Evolutionary conservation across 805 yeast genomes (phyloP), one percentile per base, ranked within the genome.

Genomic region (Hanseniaspora mollemarum): DNA sequence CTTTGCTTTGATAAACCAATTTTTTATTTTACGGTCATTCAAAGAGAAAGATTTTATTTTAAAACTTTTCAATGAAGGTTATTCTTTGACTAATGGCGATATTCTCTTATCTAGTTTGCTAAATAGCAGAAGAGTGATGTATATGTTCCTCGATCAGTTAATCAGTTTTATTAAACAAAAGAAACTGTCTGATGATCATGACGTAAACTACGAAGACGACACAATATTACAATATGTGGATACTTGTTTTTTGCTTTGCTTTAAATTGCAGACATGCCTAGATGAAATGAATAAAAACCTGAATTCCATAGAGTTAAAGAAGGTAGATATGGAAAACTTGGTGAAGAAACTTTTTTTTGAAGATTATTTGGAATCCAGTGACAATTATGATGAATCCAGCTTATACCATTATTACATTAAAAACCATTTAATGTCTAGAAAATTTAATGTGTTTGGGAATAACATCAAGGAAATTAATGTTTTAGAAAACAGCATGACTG

Each of bases 1-100:
- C 6, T 35, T 35, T 35, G 22, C 39, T 35, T 19, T 35, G 15
- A 7, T 35, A 35, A 35, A 35, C 22, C 21, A 18, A 6, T 35
- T 35, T 35, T 35, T 16, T 35, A 35, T 35, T 33, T 16, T 45
- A 2, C 37, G 43, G 29, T 12, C 29, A 4, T n/a, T 16, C 10
- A 45, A 28, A 37, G 43, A 45, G 2, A 36, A 35, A n/a, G 21
- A 7, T n/a, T 45, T 45, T 15, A 13, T 45, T 7, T 21, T 45
- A 18, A 31, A 28, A 9, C 28, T 45, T 13, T 45, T 45, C 16
- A 28, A 45, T 24, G 28, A 40, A 9, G 7, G n/a, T 31, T 45
- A n/a, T 18, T 15, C 21, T 24, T 18, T 16, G 4, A 12, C 10
- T 5, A 13, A 7, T 8, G 28, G 25, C 6, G 18, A 35, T 4